Evolutionary conservation across 495 filamentous ascomycete genomes (phyloP).

Genomic region (Aspergillus conjunctus): DNA sequence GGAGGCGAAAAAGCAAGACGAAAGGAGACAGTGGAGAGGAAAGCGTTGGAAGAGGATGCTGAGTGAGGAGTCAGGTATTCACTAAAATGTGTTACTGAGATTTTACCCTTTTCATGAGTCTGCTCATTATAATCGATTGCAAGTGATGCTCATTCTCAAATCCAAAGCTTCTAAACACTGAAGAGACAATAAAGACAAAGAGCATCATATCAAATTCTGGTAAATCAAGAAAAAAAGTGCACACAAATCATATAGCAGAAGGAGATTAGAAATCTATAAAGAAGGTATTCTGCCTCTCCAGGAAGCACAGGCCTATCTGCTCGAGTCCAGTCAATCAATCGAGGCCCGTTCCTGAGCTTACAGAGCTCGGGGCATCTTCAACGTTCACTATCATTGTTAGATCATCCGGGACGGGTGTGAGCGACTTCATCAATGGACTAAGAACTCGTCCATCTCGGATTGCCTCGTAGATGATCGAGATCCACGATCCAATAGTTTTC

Average conservation of each 20-base stretch:
- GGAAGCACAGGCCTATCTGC: no score
- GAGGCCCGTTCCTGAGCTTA: constrained; percentile 8
- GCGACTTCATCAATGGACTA: constrained; percentile 22
- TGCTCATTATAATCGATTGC: no score
- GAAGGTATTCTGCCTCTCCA: no score
- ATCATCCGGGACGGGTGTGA: constrained; percentile 4
- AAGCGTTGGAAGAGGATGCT: no score
- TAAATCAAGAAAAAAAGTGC: neutral
- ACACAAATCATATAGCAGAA: neutral
- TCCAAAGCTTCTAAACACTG: neutral
- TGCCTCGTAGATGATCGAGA: constrained; percentile 33
- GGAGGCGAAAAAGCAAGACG: no score
- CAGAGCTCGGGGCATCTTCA: neutral
- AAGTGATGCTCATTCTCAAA: neutral
- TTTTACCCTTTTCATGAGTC: no score
- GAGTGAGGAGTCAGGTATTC: no score
- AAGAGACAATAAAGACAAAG: neutral
- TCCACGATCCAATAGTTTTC: constrained; percentile 33
- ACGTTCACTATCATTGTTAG: neutral
- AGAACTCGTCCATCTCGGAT: constrained; percentile 24
- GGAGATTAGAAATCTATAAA: neutral
- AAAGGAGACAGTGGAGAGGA: no score
- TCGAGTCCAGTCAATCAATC: neutral
- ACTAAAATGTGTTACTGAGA: no score
- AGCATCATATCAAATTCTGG: neutral